These are phyloP conservation scores for Lotus japonicus DNA, from an alignment of 306 rosid genomes.

Conservation along the genomic window DNA sequence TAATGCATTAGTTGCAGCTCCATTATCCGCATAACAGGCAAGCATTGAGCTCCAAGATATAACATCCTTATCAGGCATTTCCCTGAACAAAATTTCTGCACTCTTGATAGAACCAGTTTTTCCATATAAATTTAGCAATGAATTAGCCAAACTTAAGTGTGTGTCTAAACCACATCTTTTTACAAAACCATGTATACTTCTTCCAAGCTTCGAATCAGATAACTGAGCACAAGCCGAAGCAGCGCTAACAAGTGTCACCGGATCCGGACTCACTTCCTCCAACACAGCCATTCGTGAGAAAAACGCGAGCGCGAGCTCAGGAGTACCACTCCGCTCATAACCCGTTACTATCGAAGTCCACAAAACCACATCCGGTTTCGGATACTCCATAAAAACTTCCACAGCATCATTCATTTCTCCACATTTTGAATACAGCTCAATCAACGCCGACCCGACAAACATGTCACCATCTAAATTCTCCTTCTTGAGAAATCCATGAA, in stretches of 20 bases:
- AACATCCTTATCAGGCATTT: conserved; percentile 52
- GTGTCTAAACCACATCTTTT: conserved; percentile 38
- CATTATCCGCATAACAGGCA: conserved; percentile 65
- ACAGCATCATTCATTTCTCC: conserved; percentile 51
- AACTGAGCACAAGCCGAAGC: conserved; percentile 64
- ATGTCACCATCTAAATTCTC: conserved; percentile 38
- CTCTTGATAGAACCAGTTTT: conserved; percentile 42
- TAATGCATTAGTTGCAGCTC: conserved; percentile 42
- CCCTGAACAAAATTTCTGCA: conserved; percentile 51
- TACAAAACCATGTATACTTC: conserved; percentile 56
- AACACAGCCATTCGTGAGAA: conserved; percentile 45
- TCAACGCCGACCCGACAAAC: conserved; percentile 67
- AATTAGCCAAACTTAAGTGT: conserved; percentile 48
- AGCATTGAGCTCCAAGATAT: conserved; percentile 86
- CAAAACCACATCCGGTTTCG: conserved; percentile 55
- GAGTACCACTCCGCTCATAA: conserved; percentile 53
- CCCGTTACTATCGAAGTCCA: conserved; percentile 69
- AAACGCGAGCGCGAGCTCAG: conserved; percentile 48
- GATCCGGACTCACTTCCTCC: conserved; percentile 36
- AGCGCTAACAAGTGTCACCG: conserved; percentile 63
- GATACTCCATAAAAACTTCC: conserved; percentile 48
- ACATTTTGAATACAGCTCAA: conserved; percentile 63
- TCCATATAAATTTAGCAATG: conserved; percentile 56
- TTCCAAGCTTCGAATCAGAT: conserved; percentile 44
- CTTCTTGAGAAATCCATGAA: conserved; percentile 62